Conservation (phyloP, 176 grass and related monocot species). For the Cenchrus fungigraminus region DNA sequence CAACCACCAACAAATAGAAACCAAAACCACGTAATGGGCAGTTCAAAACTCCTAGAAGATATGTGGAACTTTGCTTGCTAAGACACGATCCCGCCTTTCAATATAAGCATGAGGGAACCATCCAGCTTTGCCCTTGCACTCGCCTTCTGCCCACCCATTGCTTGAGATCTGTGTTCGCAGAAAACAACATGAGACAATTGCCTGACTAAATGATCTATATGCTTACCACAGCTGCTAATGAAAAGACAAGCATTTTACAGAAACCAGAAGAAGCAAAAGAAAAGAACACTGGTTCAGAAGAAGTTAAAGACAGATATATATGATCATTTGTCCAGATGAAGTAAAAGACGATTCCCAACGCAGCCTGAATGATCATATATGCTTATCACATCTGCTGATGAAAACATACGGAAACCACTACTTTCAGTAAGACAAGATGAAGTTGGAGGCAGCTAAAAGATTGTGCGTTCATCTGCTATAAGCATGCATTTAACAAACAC, state of each 20-base stretch:
- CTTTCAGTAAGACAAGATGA: neutral
- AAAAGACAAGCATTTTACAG: neutral
- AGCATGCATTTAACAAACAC: neutral
- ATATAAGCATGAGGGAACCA: constrained; percentile 90
- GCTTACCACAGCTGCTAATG: neutral
- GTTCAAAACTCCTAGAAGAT: constrained; percentile 60
- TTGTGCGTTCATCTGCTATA: neutral
- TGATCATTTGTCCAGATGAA: too few relatives aligned
- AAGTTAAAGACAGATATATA: too few relatives aligned
- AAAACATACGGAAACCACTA: too few relatives aligned
- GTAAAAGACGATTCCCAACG: too few relatives aligned
- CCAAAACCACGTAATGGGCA: constrained; percentile 9
- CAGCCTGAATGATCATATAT: too few relatives aligned
- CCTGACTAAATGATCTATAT: neutral
- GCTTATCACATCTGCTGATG: too few relatives aligned
- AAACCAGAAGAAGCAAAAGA: too few relatives aligned
- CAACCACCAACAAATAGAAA: constrained; percentile 6
- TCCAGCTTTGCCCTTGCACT: constrained; percentile 94
- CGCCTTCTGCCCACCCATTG: constrained; percentile 96
- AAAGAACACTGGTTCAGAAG: too few relatives aligned
- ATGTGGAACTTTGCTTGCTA: constrained; percentile 86
- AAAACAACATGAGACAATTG: neutral
- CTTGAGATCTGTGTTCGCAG: constrained; percentile 56
- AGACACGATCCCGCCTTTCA: constrained; percentile 72
- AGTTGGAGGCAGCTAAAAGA: neutral